A percentile compares a stretch with the other conserved stretches of the same genome.
Conservation (phyloP, 495 filamentous ascomycete genomes). For the Bacidia gigantensis region DNA sequence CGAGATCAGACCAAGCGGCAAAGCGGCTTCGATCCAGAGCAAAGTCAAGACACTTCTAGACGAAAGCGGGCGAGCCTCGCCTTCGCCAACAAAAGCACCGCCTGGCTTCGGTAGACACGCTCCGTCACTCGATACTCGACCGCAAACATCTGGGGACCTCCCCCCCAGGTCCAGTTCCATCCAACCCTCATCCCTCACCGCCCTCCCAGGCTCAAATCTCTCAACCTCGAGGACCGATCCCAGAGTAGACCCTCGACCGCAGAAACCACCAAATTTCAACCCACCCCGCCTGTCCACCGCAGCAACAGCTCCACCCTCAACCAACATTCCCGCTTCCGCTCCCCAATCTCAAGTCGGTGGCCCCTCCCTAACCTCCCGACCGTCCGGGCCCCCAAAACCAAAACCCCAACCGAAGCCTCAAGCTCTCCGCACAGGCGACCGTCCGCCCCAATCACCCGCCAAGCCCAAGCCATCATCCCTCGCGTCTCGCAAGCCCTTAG, state of each 20-base stretch:
- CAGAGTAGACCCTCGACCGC: not conserved
- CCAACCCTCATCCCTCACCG: constrained; percentile 1
- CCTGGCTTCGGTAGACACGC: constrained; percentile 82
- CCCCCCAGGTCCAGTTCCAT: constrained; percentile 9
- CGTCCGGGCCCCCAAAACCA: constrained; percentile 16
- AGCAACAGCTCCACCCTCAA: constrained; percentile 4
- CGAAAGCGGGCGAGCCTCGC: constrained; percentile 50
- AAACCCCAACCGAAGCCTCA: constrained; percentile 20
- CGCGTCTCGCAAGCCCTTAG: not conserved
- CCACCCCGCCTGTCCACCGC: constrained; percentile 2
- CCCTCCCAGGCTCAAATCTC: not conserved
- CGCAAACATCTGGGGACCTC: not conserved
- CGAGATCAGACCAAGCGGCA: constrained; percentile 27
- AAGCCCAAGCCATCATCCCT: constrained; percentile 17
- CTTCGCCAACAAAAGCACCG: constrained; percentile 53
- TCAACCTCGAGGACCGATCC: constrained; percentile 5
- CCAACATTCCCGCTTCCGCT: not conserved
- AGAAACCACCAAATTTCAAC: not conserved
- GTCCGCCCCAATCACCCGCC: constrained; percentile 8
- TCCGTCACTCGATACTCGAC: not conserved
- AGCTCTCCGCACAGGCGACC: constrained; percentile 15
- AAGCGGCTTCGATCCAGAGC: constrained; percentile 71
- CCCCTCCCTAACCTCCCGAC: not conserved
- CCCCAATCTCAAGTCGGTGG: not conserved
- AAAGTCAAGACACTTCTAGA: constrained; percentile 77